These are phyloP conservation scores for Naumovozyma castellii DNA, from an alignment of 805 yeast species.

Conservation along the genomic window DNA sequence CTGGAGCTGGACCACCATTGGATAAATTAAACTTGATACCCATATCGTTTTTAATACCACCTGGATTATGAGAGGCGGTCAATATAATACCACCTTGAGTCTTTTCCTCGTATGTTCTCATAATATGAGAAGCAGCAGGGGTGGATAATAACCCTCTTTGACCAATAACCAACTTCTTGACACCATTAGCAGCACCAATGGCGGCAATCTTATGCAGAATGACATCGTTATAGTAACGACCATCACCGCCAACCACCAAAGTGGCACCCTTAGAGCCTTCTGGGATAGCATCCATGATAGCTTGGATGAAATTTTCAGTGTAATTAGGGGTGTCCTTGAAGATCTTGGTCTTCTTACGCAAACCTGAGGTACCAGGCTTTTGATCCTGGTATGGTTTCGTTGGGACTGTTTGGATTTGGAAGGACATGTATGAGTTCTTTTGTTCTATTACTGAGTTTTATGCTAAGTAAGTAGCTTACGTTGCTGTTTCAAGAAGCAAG, in stretches of 20 bases:
- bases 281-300: conserved; percentile 81
- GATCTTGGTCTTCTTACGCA: conserved; percentile 80
- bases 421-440: conserved; percentile 13
- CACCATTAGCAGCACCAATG: conserved; percentile 89
- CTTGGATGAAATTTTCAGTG: conserved; percentile 89
- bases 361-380: conserved; percentile 97
- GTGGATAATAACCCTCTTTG: conserved; percentile 84
- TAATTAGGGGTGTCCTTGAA: conserved; percentile 65
- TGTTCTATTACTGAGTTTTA: no score
- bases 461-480: no score
- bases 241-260: conserved; percentile 94
- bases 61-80: conserved; percentile 97
- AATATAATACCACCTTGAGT: conserved; percentile 92
- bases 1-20: conserved; percentile 99
- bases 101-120: conserved; percentile 50
- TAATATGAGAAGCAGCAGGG: conserved; percentile 96
- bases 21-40: conserved; percentile 93
- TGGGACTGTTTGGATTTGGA: conserved; percentile 31
- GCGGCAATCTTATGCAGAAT: conserved; percentile 75
- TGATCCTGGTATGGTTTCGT: conserved; percentile 83
- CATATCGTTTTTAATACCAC: conserved; percentile 86
- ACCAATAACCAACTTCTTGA: conserved; percentile 75
- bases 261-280: conserved; percentile 72
- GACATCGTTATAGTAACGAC: conserved; percentile 78
- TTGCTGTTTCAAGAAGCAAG: no score